Percentiles rank a stretch among this genome's conserved stretches.
Evolutionary conservation across 352 stramenopile species (phyloP).

Genomic region (Phytophthora podocarpi): DNA sequence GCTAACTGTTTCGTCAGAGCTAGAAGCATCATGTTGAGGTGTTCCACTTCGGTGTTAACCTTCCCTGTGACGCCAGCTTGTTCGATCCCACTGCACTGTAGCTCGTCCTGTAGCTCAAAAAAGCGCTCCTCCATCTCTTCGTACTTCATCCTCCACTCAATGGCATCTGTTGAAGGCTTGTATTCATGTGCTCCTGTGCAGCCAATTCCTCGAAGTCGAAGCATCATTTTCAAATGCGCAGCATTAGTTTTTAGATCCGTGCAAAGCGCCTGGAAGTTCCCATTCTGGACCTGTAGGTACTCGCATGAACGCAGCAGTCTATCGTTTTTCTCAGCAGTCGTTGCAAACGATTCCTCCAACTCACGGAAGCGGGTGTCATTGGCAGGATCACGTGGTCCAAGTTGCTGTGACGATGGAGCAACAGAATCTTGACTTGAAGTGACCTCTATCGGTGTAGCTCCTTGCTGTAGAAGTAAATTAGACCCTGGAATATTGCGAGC

Average conservation of each 20-base stretch:
- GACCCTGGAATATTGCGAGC: constrained; percentile 26
- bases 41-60: constrained; percentile 48
- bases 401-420: not conserved
- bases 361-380: constrained; percentile 58
- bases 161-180: constrained; percentile 68
- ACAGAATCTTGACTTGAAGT: constrained; percentile 22
- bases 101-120: constrained; percentile 52
- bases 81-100: constrained; percentile 31
- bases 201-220: constrained; percentile 44
- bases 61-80: constrained; percentile 5
- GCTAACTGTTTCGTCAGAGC: constrained; percentile 69
- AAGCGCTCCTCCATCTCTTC: constrained; percentile 78
- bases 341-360: constrained; percentile 66
- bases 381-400: constrained; percentile 35
- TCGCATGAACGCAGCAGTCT: constrained; percentile 58
- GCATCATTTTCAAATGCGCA: constrained; percentile 62
- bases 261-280: constrained; percentile 57
- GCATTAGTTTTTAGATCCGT: constrained; percentile 63
- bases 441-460: not conserved
- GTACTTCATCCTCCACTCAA: constrained; percentile 86
- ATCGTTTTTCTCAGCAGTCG: constrained; percentile 64
- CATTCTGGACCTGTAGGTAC: constrained; percentile 57
- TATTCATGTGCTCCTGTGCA: constrained; percentile 46
- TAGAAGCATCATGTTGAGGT: constrained; percentile 73
- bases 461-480: constrained; percentile 20